A percentile compares a stretch with the other conserved stretches of the same genome.
These are phyloP conservation scores for Cyclotella distinguenda DNA, from an alignment of 108 stramenopile genomes.

Conservation along the genomic window DNA sequence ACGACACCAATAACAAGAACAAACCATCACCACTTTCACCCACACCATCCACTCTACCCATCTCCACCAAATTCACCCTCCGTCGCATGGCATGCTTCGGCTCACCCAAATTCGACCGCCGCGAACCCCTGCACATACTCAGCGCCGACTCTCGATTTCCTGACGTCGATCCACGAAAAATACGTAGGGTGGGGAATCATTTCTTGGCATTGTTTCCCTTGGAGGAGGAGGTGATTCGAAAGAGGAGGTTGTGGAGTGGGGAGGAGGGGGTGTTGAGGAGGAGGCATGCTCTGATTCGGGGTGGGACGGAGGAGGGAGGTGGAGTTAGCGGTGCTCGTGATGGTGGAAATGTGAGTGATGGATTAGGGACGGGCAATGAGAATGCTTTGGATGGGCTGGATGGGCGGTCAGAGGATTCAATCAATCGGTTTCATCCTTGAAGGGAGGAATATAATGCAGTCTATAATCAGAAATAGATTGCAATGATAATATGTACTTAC, in stretches of 20 bases:
- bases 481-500: too few relatives aligned
- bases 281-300: slow-evolving; percentile 29
- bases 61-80: slow-evolving; percentile 62
- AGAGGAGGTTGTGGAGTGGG: neutral
- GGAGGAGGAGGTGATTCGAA: neutral
- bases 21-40: slow-evolving; percentile 8
- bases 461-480: too few relatives aligned
- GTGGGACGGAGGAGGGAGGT: neutral
- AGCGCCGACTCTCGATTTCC: slow-evolving; percentile 89
- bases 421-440: too few relatives aligned
- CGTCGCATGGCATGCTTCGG: slow-evolving; percentile 95
- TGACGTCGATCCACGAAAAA: slow-evolving; percentile 72
- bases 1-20: slow-evolving; percentile 7
- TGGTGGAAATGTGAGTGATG: too few relatives aligned
- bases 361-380: too few relatives aligned
- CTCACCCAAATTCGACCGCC: slow-evolving; percentile 81
- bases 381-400: slow-evolving; percentile 5
- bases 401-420: neutral
- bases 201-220: slow-evolving; percentile 89
- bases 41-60: slow-evolving; percentile 4
- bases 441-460: too few relatives aligned
- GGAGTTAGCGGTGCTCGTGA: neutral
- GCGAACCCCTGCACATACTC: slow-evolving; percentile 74
- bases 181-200: slow-evolving; percentile 85
- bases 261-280: slow-evolving; percentile 2